Evolutionary conservation across 345 rosid genomes (phyloP).

Genomic region (Bruguiera sexangula): DNA sequence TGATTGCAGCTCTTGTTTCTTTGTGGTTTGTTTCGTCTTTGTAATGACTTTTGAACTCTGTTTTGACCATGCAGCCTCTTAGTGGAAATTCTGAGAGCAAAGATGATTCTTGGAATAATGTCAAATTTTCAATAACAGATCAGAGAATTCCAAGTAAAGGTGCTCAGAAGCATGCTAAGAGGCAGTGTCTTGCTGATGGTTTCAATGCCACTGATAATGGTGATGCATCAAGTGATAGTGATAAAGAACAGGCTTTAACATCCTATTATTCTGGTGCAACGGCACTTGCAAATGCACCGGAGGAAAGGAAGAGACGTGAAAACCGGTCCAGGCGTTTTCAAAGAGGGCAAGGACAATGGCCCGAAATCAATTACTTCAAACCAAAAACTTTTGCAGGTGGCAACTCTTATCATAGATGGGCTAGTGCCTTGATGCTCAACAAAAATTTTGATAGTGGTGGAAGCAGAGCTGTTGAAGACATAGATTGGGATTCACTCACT

Average conservation of each 20-base stretch:
- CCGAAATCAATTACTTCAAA: constrained; percentile 49
- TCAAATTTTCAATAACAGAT: constrained; percentile 35
- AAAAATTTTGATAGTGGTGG: constrained; percentile 68
- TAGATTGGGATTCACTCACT: constrained; percentile 98
- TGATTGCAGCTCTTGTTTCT: neutral
- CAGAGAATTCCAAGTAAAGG: constrained; percentile 49
- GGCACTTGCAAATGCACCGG: constrained; percentile 66
- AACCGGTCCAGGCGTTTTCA: constrained; percentile 90
- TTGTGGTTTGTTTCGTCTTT: neutral
- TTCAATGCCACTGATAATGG: constrained; percentile 47
- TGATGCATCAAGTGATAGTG: constrained; percentile 94
- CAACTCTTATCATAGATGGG: constrained; percentile 65
- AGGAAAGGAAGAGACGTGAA: constrained; percentile 91
- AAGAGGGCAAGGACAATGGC: constrained; percentile 57
- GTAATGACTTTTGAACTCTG: constrained; percentile 4
- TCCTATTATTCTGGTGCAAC: constrained; percentile 71
- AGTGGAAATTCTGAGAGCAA: constrained; percentile 44
- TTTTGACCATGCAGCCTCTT: constrained; percentile 38
- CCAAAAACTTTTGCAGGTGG: constrained; percentile 61
- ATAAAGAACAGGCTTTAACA: constrained; percentile 67
- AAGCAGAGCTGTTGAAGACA: constrained; percentile 95
- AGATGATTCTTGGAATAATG: constrained; percentile 42
- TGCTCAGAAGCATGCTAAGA: constrained; percentile 70
- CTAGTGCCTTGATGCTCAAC: constrained; percentile 69
- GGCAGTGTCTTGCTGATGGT: constrained; percentile 58